Conservation (phyloP, 345 rosid species). For the Boechera retrofracta region DNA sequence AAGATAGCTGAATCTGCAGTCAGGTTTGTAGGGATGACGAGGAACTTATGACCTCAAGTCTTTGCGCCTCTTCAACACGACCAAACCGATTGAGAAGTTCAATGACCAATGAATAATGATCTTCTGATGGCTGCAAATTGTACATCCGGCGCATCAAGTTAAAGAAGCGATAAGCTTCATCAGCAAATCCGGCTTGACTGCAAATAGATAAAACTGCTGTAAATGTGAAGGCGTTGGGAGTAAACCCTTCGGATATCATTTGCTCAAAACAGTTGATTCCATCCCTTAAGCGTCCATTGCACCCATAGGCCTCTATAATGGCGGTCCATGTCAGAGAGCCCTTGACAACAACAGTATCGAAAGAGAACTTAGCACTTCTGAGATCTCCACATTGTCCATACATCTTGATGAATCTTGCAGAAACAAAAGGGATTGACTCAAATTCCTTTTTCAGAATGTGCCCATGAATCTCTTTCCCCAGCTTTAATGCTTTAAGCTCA, state of each 20-base stretch:
- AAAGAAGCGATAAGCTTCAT: constrained; percentile 64
- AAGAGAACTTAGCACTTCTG: constrained; percentile 55
- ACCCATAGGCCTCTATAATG: constrained; percentile 69
- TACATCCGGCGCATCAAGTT: constrained; percentile 55
- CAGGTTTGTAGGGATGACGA: constrained; percentile 33
- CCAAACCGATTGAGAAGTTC: constrained; percentile 55
- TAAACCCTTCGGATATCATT: constrained; percentile 65
- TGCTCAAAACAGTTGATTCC: constrained; percentile 62
- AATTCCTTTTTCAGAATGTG: constrained; percentile 68
- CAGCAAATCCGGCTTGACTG: constrained; percentile 69
- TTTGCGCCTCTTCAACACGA: constrained; percentile 53
- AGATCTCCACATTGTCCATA: constrained; percentile 67
- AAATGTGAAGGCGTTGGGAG: constrained; percentile 74
- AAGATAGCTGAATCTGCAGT: constrained; percentile 21
- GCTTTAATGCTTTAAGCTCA: constrained; percentile 58
- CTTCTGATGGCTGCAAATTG: constrained; percentile 55
- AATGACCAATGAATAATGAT: constrained; percentile 50
- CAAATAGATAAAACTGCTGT: constrained; percentile 66
- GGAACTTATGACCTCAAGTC: constrained; percentile 48
- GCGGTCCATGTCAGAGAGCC: constrained; percentile 87
- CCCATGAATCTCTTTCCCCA: constrained; percentile 84
- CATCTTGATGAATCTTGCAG: constrained; percentile 72
- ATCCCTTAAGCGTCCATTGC: constrained; percentile 49
- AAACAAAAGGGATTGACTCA: constrained; percentile 62
- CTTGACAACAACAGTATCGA: constrained; percentile 61